Conservation (phyloP, 495 filamentous ascomycete genomes). For the Friedmanniomyces simplex region DNA sequence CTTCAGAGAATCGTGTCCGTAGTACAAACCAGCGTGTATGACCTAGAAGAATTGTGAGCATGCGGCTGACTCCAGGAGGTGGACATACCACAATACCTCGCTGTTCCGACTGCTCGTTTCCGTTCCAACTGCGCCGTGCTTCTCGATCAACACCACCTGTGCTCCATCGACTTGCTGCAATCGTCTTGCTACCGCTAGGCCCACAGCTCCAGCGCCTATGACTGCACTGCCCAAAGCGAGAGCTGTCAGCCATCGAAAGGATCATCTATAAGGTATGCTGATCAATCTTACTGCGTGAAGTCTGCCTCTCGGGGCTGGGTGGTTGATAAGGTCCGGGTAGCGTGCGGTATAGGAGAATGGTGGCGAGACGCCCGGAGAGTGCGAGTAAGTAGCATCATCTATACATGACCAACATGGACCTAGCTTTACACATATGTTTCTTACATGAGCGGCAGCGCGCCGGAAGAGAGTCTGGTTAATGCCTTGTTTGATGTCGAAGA, state of each 20-base stretch:
- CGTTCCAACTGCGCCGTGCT: constrained; percentile 64
- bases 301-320: constrained; percentile 40
- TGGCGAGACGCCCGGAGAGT: neutral
- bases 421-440: too few species aligned
- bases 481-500: too few species aligned
- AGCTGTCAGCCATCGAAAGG: too few species aligned
- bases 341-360: neutral
- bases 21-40: constrained; percentile 94
- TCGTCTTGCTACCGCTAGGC: constrained; percentile 73
- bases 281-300: too few species aligned
- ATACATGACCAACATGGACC: too few species aligned
- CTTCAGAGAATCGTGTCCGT: constrained; percentile 66
- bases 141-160: constrained; percentile 71
- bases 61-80: neutral
- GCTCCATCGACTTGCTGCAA: constrained; percentile 54
- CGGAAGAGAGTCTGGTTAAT: too few species aligned
- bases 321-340: constrained; percentile 24
- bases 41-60: constrained; percentile 43
- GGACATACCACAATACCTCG: constrained; percentile 48
- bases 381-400: neutral
- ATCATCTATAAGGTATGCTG: too few species aligned
- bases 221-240: too few species aligned
- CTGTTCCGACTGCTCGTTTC: constrained; percentile 92
- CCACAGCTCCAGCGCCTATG: constrained; percentile 85
- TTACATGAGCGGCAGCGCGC: too few species aligned